Evolutionary conservation across 441 rosid genomes (phyloP).

Genomic region (Pelargonium cotyledonis): DNA sequence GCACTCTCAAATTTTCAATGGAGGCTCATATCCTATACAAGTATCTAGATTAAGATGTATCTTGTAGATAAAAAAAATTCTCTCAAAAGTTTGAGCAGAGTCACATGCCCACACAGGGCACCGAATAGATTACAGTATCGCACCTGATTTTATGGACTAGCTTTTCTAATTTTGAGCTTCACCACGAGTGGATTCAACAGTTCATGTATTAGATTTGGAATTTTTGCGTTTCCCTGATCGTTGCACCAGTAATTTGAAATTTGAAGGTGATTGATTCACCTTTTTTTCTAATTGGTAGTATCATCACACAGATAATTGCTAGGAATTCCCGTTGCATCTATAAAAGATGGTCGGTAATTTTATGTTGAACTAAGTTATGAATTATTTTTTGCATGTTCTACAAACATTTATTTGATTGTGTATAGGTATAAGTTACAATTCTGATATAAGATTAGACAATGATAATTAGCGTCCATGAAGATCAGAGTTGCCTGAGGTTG

Average conservation of each 20-base stretch:
- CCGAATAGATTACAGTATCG: too few relatives aligned
- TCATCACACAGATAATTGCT: not conserved
- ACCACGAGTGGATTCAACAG: not conserved
- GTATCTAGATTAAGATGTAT: not conserved
- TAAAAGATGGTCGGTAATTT: not conserved
- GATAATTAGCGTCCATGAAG: not conserved
- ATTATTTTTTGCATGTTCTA: too few relatives aligned
- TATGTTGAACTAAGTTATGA: not conserved
- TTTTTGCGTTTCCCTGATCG: not conserved
- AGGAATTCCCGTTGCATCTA: not conserved
- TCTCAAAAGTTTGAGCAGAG: not conserved
- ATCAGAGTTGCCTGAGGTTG: not conserved
- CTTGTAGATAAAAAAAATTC: not conserved
- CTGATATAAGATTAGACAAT: too few relatives aligned
- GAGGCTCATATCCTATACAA: not conserved
- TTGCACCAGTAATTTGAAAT: not conserved
- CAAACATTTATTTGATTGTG: too few relatives aligned
- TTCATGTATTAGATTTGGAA: not conserved
- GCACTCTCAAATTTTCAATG: too few relatives aligned
- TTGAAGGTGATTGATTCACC: not conserved
- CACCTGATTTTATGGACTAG: too few relatives aligned
- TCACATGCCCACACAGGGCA: not conserved
- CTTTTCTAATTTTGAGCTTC: not conserved
- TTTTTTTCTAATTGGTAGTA: not conserved
- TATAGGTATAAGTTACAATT: too few relatives aligned